A percentile compares a stretch with the other conserved stretches of the same genome.
These are phyloP conservation scores for Aspergillus hancockii DNA, from an alignment of 495 filamentous ascomycete genomes.

Conservation along the genomic window DNA sequence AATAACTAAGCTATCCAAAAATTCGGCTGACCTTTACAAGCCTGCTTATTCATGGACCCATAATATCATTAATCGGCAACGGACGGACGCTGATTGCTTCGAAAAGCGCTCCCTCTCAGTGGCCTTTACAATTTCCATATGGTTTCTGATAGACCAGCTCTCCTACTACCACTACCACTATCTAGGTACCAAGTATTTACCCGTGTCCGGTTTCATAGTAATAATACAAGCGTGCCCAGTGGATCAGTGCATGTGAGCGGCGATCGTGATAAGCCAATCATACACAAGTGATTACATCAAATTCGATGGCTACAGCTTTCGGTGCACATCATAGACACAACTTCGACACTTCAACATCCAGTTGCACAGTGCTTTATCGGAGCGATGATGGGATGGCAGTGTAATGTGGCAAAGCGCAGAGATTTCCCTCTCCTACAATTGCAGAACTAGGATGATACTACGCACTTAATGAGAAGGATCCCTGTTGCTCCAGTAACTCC, in stretches of 20 bases:
- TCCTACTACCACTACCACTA: conserved; percentile 1
- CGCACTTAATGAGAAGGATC: not conserved
- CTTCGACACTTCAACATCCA: conserved; percentile 2
- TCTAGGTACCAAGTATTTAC: conserved; percentile 1
- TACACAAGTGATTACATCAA: conserved; percentile 17
- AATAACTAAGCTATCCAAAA: not conserved
- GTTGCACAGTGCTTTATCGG: too few relatives aligned
- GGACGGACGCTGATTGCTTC: conserved; percentile 5
- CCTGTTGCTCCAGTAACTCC: not conserved
- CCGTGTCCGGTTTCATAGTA: not conserved
- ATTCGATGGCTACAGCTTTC: conserved; percentile 4
- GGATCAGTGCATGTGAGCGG: conserved; percentile 8
- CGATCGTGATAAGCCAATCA: conserved; percentile 8
- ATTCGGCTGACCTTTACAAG: conserved; percentile 11
- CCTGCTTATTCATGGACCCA: conserved; percentile 12
- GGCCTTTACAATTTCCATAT: conserved; percentile 10
- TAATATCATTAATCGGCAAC: conserved; percentile 15
- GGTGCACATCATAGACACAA: conserved; percentile 15
- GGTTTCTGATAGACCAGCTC: conserved; percentile 1
- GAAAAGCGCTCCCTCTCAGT: conserved; percentile 19
- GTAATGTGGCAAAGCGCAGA: not conserved
- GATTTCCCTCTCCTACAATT: not conserved
- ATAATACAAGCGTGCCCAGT: conserved; percentile 3
- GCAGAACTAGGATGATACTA: conserved; percentile 1
- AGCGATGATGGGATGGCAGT: not conserved